These are phyloP conservation scores for Heliocybe sulcata DNA, from an alignment of 1,284 basidiomycete genomes.

Conservation along the genomic window DNA sequence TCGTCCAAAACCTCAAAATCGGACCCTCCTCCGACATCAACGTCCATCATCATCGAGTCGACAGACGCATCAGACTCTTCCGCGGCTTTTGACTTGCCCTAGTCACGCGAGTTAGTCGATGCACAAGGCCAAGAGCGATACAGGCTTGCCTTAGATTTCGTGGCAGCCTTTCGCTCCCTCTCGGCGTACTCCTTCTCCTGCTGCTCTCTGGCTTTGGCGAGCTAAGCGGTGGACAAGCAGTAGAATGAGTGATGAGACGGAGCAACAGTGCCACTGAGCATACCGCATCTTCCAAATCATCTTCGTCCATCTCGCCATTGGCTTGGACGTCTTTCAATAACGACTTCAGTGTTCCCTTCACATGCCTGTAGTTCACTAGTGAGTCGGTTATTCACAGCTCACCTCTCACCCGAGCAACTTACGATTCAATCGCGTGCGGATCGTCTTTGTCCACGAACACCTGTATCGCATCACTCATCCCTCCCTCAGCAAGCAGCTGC, in stretches of 20 bases:
- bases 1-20: conserved; percentile 22
- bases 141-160: conserved; percentile 32
- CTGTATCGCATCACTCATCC: conserved; percentile 89
- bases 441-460: conserved; percentile 95
- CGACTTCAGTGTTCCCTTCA: conserved; percentile 50
- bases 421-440: conserved; percentile 85
- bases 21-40: conserved; percentile 32
- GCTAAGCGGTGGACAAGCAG: conserved; percentile 30
- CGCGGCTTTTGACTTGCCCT: conserved; percentile 19
- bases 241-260: conserved; percentile 1
- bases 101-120: conserved; percentile 4
- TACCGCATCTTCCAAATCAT: conserved; percentile 70
- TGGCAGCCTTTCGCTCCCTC: conserved; percentile 21
- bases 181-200: conserved; percentile 57
- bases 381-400: conserved; percentile 1
- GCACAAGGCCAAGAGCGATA: neutral
- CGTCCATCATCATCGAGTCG: conserved; percentile 78
- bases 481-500: conserved; percentile 78
- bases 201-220: conserved; percentile 58
- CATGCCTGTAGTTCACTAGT: conserved; percentile 48
- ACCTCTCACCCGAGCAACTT: conserved; percentile 22
- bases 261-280: conserved; percentile 14
- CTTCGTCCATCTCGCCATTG: conserved; percentile 63
- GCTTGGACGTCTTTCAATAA: conserved; percentile 62
- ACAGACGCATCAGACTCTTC: conserved; percentile 46